Percentiles rank a stretch among this genome's conserved stretches.
phyloP scores from a whole-genome alignment of 371 early-diverging fungal species.

The Homolaphlyctis polyrhiza region DNA sequence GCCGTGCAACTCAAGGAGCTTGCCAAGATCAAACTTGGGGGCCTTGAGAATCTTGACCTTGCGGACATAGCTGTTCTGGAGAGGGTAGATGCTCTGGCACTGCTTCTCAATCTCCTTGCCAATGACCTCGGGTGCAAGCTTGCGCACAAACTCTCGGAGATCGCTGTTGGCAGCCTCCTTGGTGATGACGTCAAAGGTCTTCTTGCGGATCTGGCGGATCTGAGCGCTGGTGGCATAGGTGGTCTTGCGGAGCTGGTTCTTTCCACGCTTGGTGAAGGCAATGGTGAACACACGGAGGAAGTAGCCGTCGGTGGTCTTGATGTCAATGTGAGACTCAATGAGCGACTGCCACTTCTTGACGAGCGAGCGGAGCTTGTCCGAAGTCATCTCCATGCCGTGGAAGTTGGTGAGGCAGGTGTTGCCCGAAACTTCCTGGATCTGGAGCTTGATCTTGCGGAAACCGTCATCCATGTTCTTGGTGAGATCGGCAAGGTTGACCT shows the following conservation, averaged over 20 bases:
- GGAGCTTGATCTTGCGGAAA: slow-evolving; percentile 98
- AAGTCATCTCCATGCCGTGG: slow-evolving; percentile 99
- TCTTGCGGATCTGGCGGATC: slow-evolving; percentile 98
- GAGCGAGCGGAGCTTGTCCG: slow-evolving; percentile 99
- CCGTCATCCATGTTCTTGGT: slow-evolving; percentile 89
- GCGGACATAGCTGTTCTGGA: slow-evolving; percentile 96
- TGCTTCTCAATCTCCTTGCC: slow-evolving; percentile 98
- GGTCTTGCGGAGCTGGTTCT: slow-evolving; percentile 96
- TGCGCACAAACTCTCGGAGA: slow-evolving; percentile 95
- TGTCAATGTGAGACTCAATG: slow-evolving; percentile 97
- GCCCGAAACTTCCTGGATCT: slow-evolving; percentile 97
- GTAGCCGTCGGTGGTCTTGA: slow-evolving; percentile 99
- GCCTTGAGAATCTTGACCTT: slow-evolving; percentile 99
- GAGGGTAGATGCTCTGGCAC: slow-evolving; percentile 96
- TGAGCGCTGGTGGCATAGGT: slow-evolving; percentile 97
- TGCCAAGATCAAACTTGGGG: slow-evolving; percentile 91
- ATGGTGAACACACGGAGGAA: slow-evolving; percentile 96
- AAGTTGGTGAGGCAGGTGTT: slow-evolving; percentile 99
- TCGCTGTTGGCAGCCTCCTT: slow-evolving; percentile 87
- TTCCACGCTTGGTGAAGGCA: slow-evolving; percentile 96
- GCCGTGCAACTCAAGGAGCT: slow-evolving; percentile 95
- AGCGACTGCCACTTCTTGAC: slow-evolving; percentile 99
- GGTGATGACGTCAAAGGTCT: slow-evolving; percentile 99
- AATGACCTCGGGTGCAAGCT: slow-evolving; percentile 76
- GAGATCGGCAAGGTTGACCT: slow-evolving; percentile 97